Conservation (phyloP, 1,284 basidiomycete genomes). For the Marasmius oreades region DNA sequence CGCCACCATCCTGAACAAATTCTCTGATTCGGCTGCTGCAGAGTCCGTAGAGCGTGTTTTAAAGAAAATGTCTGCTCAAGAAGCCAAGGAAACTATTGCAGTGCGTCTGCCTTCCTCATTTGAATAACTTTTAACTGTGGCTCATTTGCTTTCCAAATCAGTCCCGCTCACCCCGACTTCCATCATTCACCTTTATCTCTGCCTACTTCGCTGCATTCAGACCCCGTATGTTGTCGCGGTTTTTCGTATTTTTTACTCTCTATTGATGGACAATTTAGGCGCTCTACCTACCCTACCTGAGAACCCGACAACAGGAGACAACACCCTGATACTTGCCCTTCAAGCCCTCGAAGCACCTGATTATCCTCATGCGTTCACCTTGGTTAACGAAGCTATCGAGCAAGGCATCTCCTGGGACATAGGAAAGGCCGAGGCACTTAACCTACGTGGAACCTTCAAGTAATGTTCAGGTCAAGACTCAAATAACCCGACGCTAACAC, state of each 20-base stretch:
- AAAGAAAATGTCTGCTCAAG: conserved; percentile 76
- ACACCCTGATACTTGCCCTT: conserved; percentile 78
- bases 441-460: conserved; percentile 96
- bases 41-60: conserved; percentile 89
- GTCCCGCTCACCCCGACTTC: conserved; percentile 82
- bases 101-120: conserved; percentile 30
- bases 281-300: conserved; percentile 76
- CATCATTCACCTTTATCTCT: conserved; percentile 90
- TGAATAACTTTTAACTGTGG: background rate
- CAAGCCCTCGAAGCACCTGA: conserved; percentile 86
- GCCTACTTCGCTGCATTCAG: conserved; percentile 98
- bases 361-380: conserved; percentile 78
- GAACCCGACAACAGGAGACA: conserved; percentile 75
- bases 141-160: conserved; percentile 23
- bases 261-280: conserved; percentile 37
- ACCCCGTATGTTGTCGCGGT: conserved; percentile 52
- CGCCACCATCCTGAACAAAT: conserved; percentile 91
- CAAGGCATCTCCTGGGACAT: conserved; percentile 81
- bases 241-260: conserved; percentile 3
- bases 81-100: conserved; percentile 69
- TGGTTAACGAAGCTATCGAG: conserved; percentile 85
- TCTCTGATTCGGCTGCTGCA: conserved; percentile 81
- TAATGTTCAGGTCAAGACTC: conserved; percentile 31
- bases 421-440: conserved; percentile 85
- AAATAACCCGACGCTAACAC: background rate